Evolutionary conservation across 805 yeast species (phyloP), one percentile per base, ranked within the genome.

Genomic region (Pichia rugopelliculosa): DNA sequence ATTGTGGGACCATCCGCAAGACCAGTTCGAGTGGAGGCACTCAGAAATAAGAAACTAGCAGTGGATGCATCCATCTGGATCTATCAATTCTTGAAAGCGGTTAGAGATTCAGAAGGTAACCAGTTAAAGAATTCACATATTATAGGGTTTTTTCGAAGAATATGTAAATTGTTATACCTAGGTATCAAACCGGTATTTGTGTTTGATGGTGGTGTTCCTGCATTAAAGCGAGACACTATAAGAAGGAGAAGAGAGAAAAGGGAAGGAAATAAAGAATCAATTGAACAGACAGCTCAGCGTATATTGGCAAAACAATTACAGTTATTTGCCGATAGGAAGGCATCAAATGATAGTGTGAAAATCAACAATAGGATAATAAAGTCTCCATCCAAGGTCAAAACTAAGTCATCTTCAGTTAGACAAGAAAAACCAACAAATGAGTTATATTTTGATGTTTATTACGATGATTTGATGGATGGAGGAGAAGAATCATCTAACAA

Each of bases 61-160:
- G 91, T 93, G 8, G 99, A 93, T 71, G 99, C 99, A 1, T 91
- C 98, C 2, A 93, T 93, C 53, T 93, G 99, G 99, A 85, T 93
- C 46, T 93, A 93, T 61, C 99, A 93, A 64, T 93, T 93, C 60
- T 70, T 93, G 53, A 93, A 91, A 62, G 98, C 98, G 1, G 95
- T 93, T 21, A 75, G 98, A 55, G 96, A 89, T 61, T 68, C 77
- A 36, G 84, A 84, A 26, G 99, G 98, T 8, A 78, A 84, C 50
- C 77, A 87, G 0, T 63, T 90, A 50, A 73, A 76, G 26, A 85
- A 81, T 51, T 83, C 96, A 0, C 99, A 93, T 62, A 79, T 93
- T 18, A 86, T 89, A n/a, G 99, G 99, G 9, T 93, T 93, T 59
- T 91, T 91, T 64, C 69, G 98, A 53, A 74, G 99, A 46, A 89